Evolutionary conservation across 1,139 yeast genomes (phyloP).

Genomic region (Yamadazyma blattariae): DNA sequence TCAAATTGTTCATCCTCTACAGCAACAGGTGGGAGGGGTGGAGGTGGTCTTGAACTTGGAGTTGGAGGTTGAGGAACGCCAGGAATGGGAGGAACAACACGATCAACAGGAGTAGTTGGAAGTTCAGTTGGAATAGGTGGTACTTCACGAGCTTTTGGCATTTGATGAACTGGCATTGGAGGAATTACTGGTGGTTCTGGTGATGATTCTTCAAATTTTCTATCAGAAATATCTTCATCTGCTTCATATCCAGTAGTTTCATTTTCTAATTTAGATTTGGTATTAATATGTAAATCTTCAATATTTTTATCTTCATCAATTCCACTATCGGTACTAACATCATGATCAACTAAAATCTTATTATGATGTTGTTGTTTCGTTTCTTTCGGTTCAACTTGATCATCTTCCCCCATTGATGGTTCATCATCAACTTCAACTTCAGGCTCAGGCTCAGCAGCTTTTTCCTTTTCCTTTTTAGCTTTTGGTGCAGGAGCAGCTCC

Average conservation of each 20-base stretch:
- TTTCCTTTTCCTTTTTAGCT: slow-evolving; percentile 13
- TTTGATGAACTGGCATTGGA: slow-evolving; percentile 1
- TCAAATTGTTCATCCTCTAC: slow-evolving; percentile 2
- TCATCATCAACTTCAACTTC: slow-evolving; percentile 12
- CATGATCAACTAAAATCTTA: not conserved
- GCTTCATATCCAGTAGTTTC: slow-evolving; percentile 46
- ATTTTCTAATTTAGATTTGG: slow-evolving; percentile 17
- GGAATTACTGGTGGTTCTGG: slow-evolving; percentile 12
- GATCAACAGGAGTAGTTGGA: slow-evolving; percentile 9
- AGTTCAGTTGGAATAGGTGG: slow-evolving; percentile 10
- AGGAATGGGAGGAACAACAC: slow-evolving; percentile 8
- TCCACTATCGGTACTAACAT: slow-evolving; percentile 12
- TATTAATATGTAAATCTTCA: slow-evolving; percentile 3
- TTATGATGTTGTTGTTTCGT: not conserved
- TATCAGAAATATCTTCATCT: slow-evolving; percentile 41
- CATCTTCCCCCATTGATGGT: slow-evolving; percentile 15
- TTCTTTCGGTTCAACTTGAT: slow-evolving; percentile 8
- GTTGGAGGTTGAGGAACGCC: slow-evolving; percentile 10
- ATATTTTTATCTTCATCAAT: not conserved
- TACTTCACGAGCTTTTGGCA: slow-evolving; percentile 1
- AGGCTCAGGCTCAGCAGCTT: slow-evolving; percentile 8
- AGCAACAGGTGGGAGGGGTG: slow-evolving; percentile 6
- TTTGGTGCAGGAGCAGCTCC: slow-evolving; percentile 20
- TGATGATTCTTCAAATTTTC: slow-evolving; percentile 6
- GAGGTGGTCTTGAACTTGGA: slow-evolving; percentile 7